A percentile compares a stretch with the other conserved stretches of the same genome.
Evolutionary conservation across 371 early-diverging fungal genomes (phyloP).

Genomic region (Chytridium lagenaria): DNA sequence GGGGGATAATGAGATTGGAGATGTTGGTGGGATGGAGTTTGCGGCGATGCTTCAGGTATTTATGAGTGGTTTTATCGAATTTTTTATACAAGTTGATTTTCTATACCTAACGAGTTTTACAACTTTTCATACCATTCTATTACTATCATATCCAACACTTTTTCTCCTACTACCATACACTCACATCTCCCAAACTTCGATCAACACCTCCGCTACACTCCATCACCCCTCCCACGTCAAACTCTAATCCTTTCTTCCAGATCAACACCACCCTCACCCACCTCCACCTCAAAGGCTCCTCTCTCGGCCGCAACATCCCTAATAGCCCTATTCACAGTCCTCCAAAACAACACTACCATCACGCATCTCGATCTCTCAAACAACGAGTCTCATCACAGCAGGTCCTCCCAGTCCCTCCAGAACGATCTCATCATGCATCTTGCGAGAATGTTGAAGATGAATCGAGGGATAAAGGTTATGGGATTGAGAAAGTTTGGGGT

Average conservation of each 20-base stretch:
- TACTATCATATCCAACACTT: too few species aligned
- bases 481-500: constrained; percentile 51
- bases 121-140: too few species aligned
- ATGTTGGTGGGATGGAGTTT: constrained; percentile 55
- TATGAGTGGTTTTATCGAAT: too few species aligned
- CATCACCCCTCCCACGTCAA: too few species aligned
- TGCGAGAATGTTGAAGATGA: constrained; percentile 40
- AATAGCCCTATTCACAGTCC: constrained; percentile 54
- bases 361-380: constrained; percentile 44
- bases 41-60: constrained; percentile 55
- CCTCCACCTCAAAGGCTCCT: constrained; percentile 40
- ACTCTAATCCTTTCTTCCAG: too few species aligned
- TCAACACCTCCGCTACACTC: too few species aligned
- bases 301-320: constrained; percentile 38
- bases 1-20: constrained; percentile 41
- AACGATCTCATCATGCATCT: constrained; percentile 51
- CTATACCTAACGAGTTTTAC: too few species aligned
- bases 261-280: constrained; percentile 46
- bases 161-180: too few species aligned
- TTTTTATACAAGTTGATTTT: too few species aligned
- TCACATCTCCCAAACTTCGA: too few species aligned
- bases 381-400: constrained; percentile 37
- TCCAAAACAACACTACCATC: constrained; percentile 47
- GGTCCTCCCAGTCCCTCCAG: constrained; percentile 48
- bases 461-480: constrained; percentile 39